Conservation (phyloP, 2,329 filamentous ascomycete species). For the Akanthomyces uredinophilus region DNA sequence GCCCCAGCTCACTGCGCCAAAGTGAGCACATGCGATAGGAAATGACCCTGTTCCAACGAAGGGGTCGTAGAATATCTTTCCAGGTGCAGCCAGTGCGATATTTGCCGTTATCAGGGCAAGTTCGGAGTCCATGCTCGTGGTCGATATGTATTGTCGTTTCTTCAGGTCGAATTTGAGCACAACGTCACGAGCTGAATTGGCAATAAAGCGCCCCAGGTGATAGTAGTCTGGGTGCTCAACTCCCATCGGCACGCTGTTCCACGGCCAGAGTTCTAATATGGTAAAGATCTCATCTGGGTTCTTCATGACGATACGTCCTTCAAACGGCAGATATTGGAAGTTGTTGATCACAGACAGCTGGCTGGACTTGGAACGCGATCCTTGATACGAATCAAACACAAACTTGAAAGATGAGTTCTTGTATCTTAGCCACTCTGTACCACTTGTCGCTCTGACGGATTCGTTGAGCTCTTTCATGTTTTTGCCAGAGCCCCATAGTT, state of each 20-base stretch:
- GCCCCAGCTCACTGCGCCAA: slow-evolving; percentile 76
- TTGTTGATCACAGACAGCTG: slow-evolving; percentile 75
- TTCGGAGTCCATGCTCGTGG: slow-evolving; percentile 96
- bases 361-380: slow-evolving; percentile 57
- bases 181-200: slow-evolving; percentile 59
- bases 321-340: slow-evolving; percentile 72
- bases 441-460: slow-evolving; percentile 53
- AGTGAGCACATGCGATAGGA: slow-evolving; percentile 82
- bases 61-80: slow-evolving; percentile 86
- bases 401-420: slow-evolving; percentile 71
- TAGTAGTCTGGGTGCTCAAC: slow-evolving; percentile 52
- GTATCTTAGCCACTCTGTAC: slow-evolving; percentile 61
- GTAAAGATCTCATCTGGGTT: slow-evolving; percentile 69
- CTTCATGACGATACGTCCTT: slow-evolving; percentile 73
- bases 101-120: slow-evolving; percentile 89
- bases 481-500: slow-evolving; percentile 75
- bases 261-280: slow-evolving; percentile 76
- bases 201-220: slow-evolving; percentile 70
- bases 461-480: slow-evolving; percentile 65
- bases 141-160: slow-evolving; percentile 88
- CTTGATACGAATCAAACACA: slow-evolving; percentile 74
- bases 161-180: slow-evolving; percentile 80
- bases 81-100: slow-evolving; percentile 74
- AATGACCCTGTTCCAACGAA: slow-evolving; percentile 96
- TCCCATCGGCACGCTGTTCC: slow-evolving; percentile 43